Evolutionary conservation across 768 basidiomycete genomes (phyloP), one percentile per base, ranked within the genome.

Genomic region (Pulveroboletus sp.): DNA sequence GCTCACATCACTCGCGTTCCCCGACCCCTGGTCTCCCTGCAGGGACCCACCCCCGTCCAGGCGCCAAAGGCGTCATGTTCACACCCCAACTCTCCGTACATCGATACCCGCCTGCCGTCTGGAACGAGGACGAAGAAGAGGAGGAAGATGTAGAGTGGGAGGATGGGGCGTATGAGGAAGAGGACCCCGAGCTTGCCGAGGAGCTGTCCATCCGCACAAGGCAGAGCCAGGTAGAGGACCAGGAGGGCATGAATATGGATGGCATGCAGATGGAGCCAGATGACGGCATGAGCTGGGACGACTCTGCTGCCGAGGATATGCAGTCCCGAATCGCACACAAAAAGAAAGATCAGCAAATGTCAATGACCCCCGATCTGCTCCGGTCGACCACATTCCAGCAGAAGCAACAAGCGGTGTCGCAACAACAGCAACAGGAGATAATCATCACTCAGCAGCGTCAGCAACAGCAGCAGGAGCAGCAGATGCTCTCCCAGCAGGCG

Each of bases 201-300:
- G 80, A 81, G 17, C 77, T 82, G 58, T 79, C 75, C 6, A 57
- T 69, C 30, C 65, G 56, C 50, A 63, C 68, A n/a, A 61, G 69
- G 49, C 73, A 74, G 42, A 71, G 72, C 38, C 69, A 67, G 47
- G 35, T 64, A 30, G 59, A 61, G 44, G 58, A 63, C 56, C 60
- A 68, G 50, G 65, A 52, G 47, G 49, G 45, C 65, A 64, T 50
- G 69, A 19, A 56, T 42, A 69, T 60, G 55, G 60, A 59, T n/a
- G 43, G 44, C 14, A 62, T 67, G 46, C 63, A 63, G 5, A 80
- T 85, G 75, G 86, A 87, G 45, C 80, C 78, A 0, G 90, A 92
- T 52, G 92, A 93, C 59, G 86, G 84, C 3, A 89, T 94, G 81
- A 78, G 79, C 51, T 94, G 93, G 93, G 91, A 93, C 41, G 88